A percentile compares a stretch with the other conserved stretches of the same genome.
These are phyloP conservation scores for Lasiosphaeriaceae sp. DNA, from an alignment of 495 filamentous ascomycete species.

Conservation along the genomic window DNA sequence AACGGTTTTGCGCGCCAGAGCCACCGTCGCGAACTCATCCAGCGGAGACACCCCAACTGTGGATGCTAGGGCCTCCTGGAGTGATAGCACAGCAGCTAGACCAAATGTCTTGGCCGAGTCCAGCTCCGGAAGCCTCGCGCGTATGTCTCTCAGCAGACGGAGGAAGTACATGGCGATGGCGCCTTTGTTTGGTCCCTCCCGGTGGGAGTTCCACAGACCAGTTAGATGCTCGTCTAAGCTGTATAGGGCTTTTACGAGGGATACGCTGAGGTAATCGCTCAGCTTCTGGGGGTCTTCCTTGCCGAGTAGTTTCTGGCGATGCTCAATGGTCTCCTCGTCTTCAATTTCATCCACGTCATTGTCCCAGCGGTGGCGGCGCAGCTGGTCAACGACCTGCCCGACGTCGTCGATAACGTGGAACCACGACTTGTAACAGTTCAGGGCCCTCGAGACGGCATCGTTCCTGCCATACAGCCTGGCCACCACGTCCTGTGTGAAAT, in stretches of 20 bases:
- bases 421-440: constrained; percentile 66
- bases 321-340: constrained; percentile 69
- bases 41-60: constrained; percentile 33
- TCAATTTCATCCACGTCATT: constrained; percentile 72
- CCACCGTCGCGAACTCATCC: constrained; percentile 36
- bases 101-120: constrained; percentile 43
- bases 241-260: constrained; percentile 55
- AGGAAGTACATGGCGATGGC: constrained; percentile 67
- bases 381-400: constrained; percentile 56
- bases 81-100: constrained; percentile 45
- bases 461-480: constrained; percentile 60
- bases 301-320: constrained; percentile 59
- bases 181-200: constrained; percentile 41
- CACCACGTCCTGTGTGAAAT: constrained; percentile 42
- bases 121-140: constrained; percentile 55
- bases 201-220: constrained; percentile 40
- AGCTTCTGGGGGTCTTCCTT: constrained; percentile 68
- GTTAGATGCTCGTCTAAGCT: constrained; percentile 55
- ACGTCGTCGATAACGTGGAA: constrained; percentile 57
- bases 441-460: constrained; percentile 55
- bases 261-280: constrained; percentile 54
- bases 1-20: constrained; percentile 37
- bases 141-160: constrained; percentile 70
- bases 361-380: constrained; percentile 69
- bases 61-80: constrained; percentile 54